phyloP scores from a whole-genome alignment of 805 yeast species.

The Saccharomycodes ludwigii region DNA sequence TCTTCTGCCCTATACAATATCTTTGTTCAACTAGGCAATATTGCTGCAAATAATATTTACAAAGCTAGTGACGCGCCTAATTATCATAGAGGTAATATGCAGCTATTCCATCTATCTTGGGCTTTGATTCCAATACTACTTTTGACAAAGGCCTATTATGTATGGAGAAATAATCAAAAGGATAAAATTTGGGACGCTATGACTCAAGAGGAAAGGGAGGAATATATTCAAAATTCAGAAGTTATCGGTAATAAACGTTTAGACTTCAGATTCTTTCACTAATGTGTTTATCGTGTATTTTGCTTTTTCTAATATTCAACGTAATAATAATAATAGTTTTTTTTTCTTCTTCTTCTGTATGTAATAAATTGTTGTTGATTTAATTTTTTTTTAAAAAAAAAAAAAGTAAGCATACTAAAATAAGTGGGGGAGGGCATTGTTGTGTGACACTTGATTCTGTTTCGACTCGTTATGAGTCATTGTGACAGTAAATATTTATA shows the following conservation, averaged over 20 bases:
- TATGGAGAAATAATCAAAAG: slow-evolving; percentile 29
- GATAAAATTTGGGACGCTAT: slow-evolving; percentile 37
- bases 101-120: slow-evolving; percentile 24
- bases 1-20: slow-evolving; percentile 53
- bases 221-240: slow-evolving; percentile 32
- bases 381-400: too few relatives aligned
- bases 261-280: slow-evolving; percentile 33
- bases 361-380: too few relatives aligned
- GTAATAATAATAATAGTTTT: too few relatives aligned
- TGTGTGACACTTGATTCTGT: too few relatives aligned
- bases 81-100: slow-evolving; percentile 42
- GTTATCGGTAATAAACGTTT: slow-evolving; percentile 50
- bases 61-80: slow-evolving; percentile 41
- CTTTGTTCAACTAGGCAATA: slow-evolving; percentile 44
- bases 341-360: too few relatives aligned
- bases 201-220: slow-evolving; percentile 34
- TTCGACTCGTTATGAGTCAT: too few relatives aligned
- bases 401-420: too few relatives aligned
- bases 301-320: too few relatives aligned
- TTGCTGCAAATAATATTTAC: slow-evolving; percentile 44
- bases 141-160: slow-evolving; percentile 18
- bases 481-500: too few relatives aligned
- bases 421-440: too few relatives aligned
- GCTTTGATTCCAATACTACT: slow-evolving; percentile 18
- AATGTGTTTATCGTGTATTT: too few relatives aligned